Evolutionary conservation across 139 green algal species (phyloP), one percentile per base, ranked within the genome.

Genomic region (Micractinium conductrix): DNA sequence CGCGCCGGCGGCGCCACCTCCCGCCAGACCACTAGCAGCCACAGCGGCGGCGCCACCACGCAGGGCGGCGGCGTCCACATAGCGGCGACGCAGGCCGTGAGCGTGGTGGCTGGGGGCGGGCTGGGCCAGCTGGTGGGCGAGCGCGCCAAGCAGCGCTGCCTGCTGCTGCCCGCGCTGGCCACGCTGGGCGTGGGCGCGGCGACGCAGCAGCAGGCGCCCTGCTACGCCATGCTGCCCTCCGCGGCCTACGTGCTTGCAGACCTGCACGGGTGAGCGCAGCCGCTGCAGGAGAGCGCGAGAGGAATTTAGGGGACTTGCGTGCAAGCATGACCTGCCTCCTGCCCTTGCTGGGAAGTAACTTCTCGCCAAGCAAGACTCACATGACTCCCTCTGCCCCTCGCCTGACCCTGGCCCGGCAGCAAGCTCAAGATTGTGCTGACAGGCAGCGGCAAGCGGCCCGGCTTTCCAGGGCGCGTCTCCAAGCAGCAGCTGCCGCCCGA

Each of bases 231-330:
- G 78, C 75, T 88, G n/a, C 74, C 84, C 22, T 60, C 72, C 2
- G 84, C 74, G 9, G 84, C 73, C 62, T 88, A 88, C 70, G 17
- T 88, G 30, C 53, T 88, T 43, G 78, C 84, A 16, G 84, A 88
- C 69, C 69, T 88, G 69, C 80, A 85, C 37, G 28, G 70, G 70
- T 78, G 22, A 2, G 40, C 6, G 14, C 2, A 30, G 17, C 14
- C 26, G 33, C 6, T 3, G 65, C n/a, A 17, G 37, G 37, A 43
- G n/a, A 30, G 17, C 24, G 63, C 8, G 63, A 37, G 60, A 22
- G 22, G 2, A 16, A 37, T 37, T 28, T 38, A 10, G 60, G 14
- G n/a, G n/a, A n/a, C n/a, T n/a, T n/a, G n/a, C 5, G 48, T 58
- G 48, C 48, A 58, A 58, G 14, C 14, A 22, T 14, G 48, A 58